Evolutionary conservation across 2,329 filamentous ascomycete species (phyloP).

Genomic region (Ophiognomonia clavigignenti-juglandacearum): DNA sequence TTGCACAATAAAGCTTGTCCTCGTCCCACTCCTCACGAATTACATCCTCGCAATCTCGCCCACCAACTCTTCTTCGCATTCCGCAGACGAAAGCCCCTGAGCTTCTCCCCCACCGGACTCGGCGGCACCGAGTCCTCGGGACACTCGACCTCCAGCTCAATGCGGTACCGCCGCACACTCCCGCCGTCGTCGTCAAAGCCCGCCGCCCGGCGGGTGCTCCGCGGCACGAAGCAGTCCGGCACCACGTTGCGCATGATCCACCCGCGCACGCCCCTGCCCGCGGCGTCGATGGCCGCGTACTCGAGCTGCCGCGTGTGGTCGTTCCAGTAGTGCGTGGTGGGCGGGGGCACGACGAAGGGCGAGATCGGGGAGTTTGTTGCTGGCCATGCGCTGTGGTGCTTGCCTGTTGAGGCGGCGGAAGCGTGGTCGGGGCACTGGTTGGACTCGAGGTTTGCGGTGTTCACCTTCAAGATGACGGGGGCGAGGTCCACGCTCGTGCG

Average conservation of each 20-base stretch:
- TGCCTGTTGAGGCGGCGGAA: slow-evolving; percentile 21
- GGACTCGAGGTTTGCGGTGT: slow-evolving; percentile 8
- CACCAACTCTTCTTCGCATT: slow-evolving; percentile 4
- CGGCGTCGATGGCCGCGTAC: slow-evolving; percentile 63
- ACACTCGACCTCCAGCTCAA: slow-evolving; percentile 44
- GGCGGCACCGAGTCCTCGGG: slow-evolving; percentile 18
- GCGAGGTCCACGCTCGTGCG: slow-evolving; percentile 9
- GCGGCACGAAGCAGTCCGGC: slow-evolving; percentile 56
- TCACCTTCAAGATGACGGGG: slow-evolving; percentile 12
- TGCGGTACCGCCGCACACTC: slow-evolving; percentile 58
- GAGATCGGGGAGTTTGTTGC: slow-evolving; percentile 25
- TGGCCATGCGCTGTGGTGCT: slow-evolving; percentile 9
- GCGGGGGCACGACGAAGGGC: slow-evolving; percentile 40
- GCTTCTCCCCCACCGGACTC: slow-evolving; percentile 14
- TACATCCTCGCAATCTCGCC: slow-evolving; percentile 8
- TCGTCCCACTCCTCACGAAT: no score
- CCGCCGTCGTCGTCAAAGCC: slow-evolving; percentile 61
- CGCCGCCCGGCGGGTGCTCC: slow-evolving; percentile 41
- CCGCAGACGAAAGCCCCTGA: slow-evolving; percentile 10
- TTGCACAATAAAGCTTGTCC: no score
- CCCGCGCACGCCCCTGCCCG: slow-evolving; percentile 53
- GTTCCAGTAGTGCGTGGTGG: slow-evolving; percentile 64
- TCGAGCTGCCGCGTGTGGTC: slow-evolving; percentile 58
- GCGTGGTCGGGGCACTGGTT: slow-evolving; percentile 21
- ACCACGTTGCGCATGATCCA: slow-evolving; percentile 55